Evolutionary conservation across 164 flowering plant species (phyloP).

Genomic region (Piper longum): DNA sequence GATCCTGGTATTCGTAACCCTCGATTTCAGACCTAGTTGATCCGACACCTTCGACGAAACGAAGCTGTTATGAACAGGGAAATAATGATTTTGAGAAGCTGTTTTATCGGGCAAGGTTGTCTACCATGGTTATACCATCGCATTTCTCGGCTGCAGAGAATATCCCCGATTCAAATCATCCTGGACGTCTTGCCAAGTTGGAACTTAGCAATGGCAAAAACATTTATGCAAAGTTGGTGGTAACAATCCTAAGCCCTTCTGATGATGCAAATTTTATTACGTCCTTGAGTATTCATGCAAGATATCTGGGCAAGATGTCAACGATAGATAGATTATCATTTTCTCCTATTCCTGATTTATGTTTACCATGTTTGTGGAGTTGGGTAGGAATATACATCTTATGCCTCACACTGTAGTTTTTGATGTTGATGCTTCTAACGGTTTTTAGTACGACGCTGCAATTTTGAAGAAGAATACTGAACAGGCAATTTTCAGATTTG

Average conservation of each 20-base stretch:
- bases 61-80: conserved; percentile 25
- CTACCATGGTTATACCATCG: conserved; percentile 40
- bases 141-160: conserved; percentile 16
- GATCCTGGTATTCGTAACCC: no score
- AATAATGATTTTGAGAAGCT: conserved; percentile 40
- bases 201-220: conserved; percentile 61
- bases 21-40: no score
- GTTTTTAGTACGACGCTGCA: background rate
- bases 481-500: conserved; percentile 61
- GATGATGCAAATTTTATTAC: no score
- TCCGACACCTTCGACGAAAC: no score
- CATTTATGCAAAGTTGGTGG: conserved; percentile 81
- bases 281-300: background rate
- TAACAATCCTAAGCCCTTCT: conserved; percentile 13
- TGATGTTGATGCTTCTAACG: background rate
- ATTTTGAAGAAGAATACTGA: background rate
- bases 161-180: conserved; percentile 2
- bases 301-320: background rate
- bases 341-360: background rate
- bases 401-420: background rate
- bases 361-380: background rate
- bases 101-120: conserved; percentile 49
- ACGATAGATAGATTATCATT: background rate
- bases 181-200: conserved; percentile 42
- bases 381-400: background rate